These are phyloP conservation scores for Akanthomyces lecanii DNA, from an alignment of 2,329 filamentous ascomycete species.

Conservation along the genomic window DNA sequence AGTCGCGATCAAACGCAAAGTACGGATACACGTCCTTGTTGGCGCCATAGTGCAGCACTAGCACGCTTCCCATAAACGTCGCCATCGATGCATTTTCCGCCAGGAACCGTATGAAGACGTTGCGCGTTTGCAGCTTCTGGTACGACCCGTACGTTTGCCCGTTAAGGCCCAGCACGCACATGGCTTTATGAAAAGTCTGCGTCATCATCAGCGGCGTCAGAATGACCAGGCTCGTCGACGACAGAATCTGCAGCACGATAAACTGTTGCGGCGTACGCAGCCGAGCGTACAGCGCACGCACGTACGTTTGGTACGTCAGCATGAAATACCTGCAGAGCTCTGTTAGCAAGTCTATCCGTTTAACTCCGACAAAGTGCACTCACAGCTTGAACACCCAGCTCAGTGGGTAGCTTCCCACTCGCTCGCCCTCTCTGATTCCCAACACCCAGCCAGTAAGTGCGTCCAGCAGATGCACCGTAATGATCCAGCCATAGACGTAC, in stretches of 20 bases:
- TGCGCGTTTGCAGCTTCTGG: conserved; percentile 61
- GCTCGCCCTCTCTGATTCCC: conserved; percentile 60
- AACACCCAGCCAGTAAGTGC: conserved; percentile 63
- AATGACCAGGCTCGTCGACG: conserved; percentile 59
- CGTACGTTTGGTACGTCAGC: conserved; percentile 68
- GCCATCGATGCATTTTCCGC: conserved; percentile 66
- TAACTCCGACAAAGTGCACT: conserved; percentile 25
- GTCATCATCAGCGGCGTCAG: conserved; percentile 63
- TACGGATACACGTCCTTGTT: conserved; percentile 68
- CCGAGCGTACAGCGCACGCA: conserved; percentile 63
- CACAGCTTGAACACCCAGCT: conserved; percentile 68
- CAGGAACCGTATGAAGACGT: conserved; percentile 63
- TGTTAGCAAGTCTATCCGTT: neutral
- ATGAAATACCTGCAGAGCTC: conserved; percentile 52
- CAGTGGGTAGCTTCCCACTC: conserved; percentile 65
- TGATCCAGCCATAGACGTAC: conserved; percentile 68
- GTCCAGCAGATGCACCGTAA: conserved; percentile 62
- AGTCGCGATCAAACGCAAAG: conserved; percentile 55
- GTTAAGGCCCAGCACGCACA: conserved; percentile 52
- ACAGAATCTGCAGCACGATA: conserved; percentile 60
- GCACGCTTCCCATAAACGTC: conserved; percentile 61
- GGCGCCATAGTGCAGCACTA: conserved; percentile 61
- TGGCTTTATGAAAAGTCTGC: conserved; percentile 50
- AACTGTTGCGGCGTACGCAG: conserved; percentile 63
- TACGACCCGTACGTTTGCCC: conserved; percentile 59